Base-by-base conservation (phyloP, 331 rosid genomes). In the Quercus lobata region DNA sequence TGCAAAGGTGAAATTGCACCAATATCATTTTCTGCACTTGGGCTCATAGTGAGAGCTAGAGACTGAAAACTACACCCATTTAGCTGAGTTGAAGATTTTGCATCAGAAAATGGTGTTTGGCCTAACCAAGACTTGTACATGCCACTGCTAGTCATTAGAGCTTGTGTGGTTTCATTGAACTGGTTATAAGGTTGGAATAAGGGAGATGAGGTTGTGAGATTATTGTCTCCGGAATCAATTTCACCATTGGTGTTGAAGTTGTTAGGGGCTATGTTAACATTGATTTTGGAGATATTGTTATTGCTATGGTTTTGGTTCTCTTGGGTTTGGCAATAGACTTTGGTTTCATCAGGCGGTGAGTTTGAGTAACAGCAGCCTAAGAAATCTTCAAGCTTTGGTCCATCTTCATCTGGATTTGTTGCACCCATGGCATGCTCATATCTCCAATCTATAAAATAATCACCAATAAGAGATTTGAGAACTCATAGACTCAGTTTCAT, bases 331-430 rank as follows among this genome's bases (percentile, higher is more conserved):
- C 86, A 88, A 24, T 84, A 88, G 79, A 83, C 89, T 80, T 92
- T 88, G 32, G 86, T 56, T 85, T 90, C 91, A 57, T 81, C 75
- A 29, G 83, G 71, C 17, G 88, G 80, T 0, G 98, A 85, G 88
- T 84, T 94, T 16, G 97, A 88, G 90, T 94, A 94, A 53, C 96
- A 88, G 17, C 76, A 81, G n/a, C 99, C 99, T 81, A 96, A 82
- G 86, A 96, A 96, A 71, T 96, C 97, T 83, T 96, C 99, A 75
- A 96, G 97, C 86, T 93, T 96, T 71, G 99, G 98, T 29, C 94
- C 89, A 53, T 84, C 88, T 60, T 84, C 88, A 53, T 80, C 80
- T 44, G 91, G 86, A 71, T 80, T 86, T 55, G 88, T 81, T 49
- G 89, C 87, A n/a, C 78, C 86, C 77, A 92, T 82, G 32, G 88